Evolutionary conservation across 1,284 basidiomycete species (phyloP).

Genomic region (Bothia castanella): DNA sequence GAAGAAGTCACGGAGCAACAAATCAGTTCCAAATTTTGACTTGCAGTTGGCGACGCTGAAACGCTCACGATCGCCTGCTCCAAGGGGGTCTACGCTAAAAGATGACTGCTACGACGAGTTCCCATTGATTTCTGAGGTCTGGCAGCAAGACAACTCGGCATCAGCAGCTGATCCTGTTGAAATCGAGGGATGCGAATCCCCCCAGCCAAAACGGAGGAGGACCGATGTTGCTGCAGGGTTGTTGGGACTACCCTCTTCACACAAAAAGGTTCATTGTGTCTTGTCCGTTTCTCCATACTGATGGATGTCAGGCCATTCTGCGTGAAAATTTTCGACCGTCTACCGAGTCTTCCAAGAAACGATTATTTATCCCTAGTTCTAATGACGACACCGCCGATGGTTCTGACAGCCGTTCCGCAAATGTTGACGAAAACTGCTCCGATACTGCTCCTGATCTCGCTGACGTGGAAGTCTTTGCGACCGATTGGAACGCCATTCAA

Average conservation of each 20-base stretch:
- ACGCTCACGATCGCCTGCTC: conserved; percentile 28
- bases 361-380: conserved; percentile 20
- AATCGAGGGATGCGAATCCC: conserved; percentile 4
- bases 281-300: conserved; percentile 6
- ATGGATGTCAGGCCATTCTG: conserved; percentile 8
- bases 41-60: conserved; percentile 49
- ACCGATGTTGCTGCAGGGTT: not conserved
- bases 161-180: conserved; percentile 31
- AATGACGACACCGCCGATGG: conserved; percentile 6
- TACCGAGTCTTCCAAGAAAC: conserved; percentile 1
- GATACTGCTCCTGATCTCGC: conserved; percentile 23
- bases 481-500: conserved; percentile 30
- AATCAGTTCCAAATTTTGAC: conserved; percentile 45
- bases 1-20: conserved; percentile 27
- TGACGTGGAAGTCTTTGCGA: conserved; percentile 1
- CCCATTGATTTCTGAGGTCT: conserved; percentile 41
- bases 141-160: conserved; percentile 19
- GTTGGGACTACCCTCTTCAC: not conserved
- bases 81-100: conserved; percentile 15
- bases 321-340: conserved; percentile 2
- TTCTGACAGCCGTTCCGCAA: not conserved
- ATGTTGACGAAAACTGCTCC: conserved; percentile 31
- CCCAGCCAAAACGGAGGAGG: conserved; percentile 22
- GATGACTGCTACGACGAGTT: conserved; percentile 46
- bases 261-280: conserved; percentile 21